These are phyloP conservation scores for Lactarius hengduanensis DNA, from an alignment of 768 basidiomycete species.

Conservation along the genomic window DNA sequence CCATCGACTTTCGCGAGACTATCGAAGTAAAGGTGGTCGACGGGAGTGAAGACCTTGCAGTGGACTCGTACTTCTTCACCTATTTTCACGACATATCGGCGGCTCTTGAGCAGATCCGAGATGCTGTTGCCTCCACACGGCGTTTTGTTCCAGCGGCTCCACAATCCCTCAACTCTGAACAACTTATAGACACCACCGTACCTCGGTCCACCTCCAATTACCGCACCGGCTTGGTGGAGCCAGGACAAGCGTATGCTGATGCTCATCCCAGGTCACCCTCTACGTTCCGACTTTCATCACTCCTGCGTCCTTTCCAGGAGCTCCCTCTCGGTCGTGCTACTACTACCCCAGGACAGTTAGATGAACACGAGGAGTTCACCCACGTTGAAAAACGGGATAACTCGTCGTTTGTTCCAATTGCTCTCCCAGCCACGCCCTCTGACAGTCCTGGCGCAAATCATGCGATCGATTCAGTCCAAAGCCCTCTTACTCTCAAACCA, in stretches of 20 bases:
- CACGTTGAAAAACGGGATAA: conserved; percentile 57
- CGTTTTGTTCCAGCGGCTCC: conserved; percentile 37
- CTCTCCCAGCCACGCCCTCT: conserved; percentile 12
- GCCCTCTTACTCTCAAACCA: conserved; percentile 16
- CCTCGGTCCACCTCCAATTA: conserved; percentile 19
- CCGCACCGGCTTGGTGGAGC: conserved; percentile 16
- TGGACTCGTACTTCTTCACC: conserved; percentile 92
- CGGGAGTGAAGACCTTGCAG: conserved; percentile 69
- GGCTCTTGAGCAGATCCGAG: conserved; percentile 80
- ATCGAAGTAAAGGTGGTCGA: conserved; percentile 93
- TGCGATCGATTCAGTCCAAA: conserved; percentile 1
- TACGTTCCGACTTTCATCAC: conserved; percentile 60
- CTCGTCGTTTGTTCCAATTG: conserved; percentile 48
- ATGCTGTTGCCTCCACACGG: conserved; percentile 58
- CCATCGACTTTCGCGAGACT: conserved; percentile 95
- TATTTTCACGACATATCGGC: conserved; percentile 82
- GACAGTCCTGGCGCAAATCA: background rate
- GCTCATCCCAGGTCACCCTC: conserved; percentile 36
- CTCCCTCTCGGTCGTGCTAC: conserved; percentile 40
- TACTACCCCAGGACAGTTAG: conserved; percentile 37
- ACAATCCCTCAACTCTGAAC: conserved; percentile 34
- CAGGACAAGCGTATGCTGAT: conserved; percentile 37
- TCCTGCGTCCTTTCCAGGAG: conserved; percentile 71
- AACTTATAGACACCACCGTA: conserved; percentile 60
- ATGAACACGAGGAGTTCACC: conserved; percentile 63